phyloP scores from a whole-genome alignment of 106 monocot species.

The Dioscorea zingiberensis region DNA sequence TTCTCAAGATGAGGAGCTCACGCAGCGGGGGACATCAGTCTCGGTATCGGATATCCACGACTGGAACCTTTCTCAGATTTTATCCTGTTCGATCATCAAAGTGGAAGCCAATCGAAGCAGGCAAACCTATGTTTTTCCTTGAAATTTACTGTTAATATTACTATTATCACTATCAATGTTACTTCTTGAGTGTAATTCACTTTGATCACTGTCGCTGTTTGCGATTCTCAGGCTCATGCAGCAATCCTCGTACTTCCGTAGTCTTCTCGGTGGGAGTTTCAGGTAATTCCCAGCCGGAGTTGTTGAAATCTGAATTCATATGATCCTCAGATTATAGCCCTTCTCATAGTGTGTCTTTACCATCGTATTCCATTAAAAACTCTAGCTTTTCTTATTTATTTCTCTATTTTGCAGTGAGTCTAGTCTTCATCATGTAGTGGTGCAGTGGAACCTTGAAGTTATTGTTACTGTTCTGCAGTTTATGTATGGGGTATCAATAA shows the following conservation, averaged over 20 bases:
- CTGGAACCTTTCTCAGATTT: slow-evolving; percentile 30
- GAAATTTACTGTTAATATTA: background rate
- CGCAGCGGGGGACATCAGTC: slow-evolving; percentile 18
- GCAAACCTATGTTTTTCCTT: slow-evolving; percentile 3
- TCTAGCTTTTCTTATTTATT: slow-evolving; percentile 11
- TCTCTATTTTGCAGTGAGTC: slow-evolving; percentile 39
- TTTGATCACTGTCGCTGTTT: background rate
- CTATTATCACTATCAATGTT: background rate
- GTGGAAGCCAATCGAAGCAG: slow-evolving; percentile 29
- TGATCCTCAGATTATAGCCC: background rate
- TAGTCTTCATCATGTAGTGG: slow-evolving; percentile 10
- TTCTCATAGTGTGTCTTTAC: background rate
- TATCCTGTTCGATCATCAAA: slow-evolving; percentile 16
- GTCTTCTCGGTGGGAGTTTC: slow-evolving; percentile 48
- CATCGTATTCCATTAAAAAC: background rate
- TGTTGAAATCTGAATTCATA: too few species aligned
- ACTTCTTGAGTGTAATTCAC: background rate
- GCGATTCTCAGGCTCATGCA: slow-evolving; percentile 23
- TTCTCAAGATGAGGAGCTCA: background rate
- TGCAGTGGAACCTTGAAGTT: slow-evolving; percentile 35
- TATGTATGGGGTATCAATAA: slow-evolving; percentile 17
- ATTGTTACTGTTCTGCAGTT: slow-evolving; percentile 30
- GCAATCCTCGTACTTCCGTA: slow-evolving; percentile 44
- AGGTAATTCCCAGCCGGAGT: slow-evolving; percentile 19
- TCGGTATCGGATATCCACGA: slow-evolving; percentile 21